A percentile compares a stretch with the other conserved stretches of the same genome.
Evolutionary conservation across 2,329 filamentous ascomycete species (phyloP).

Genomic region (Pleurostoma richardsiae): DNA sequence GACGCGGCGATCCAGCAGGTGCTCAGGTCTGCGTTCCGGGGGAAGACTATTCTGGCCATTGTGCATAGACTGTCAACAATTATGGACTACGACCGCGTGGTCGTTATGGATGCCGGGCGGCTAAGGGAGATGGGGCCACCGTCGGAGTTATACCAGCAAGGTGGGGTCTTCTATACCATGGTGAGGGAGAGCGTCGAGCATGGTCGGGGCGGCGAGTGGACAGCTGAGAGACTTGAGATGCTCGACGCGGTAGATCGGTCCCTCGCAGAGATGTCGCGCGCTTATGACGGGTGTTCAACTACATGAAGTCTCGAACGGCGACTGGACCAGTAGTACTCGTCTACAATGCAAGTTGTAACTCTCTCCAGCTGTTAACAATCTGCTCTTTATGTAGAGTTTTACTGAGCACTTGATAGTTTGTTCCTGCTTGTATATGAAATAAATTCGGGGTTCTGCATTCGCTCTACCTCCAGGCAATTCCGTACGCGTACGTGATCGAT

Average conservation of each 20-base stretch:
- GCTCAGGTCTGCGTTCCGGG: background rate
- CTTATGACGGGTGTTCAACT: no score
- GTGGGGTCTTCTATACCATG: background rate
- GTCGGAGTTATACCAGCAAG: background rate
- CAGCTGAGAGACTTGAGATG: background rate
- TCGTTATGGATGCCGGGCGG: background rate
- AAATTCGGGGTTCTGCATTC: no score
- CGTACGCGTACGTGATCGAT: no score
- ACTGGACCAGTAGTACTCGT: no score
- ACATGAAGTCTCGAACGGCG: no score
- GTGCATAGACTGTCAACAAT: background rate
- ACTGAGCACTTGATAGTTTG: no score
- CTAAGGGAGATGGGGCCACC: background rate
- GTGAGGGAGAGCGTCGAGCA: background rate
- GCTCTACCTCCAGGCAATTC: no score
- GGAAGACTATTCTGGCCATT: background rate
- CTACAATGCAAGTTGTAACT: no score
- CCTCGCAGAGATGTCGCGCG: no score
- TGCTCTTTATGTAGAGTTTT: no score
- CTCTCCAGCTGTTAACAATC: no score
- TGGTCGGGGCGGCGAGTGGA: background rate
- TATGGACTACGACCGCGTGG: conserved; percentile 1
- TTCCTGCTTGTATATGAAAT: no score
- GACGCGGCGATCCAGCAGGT: background rate
- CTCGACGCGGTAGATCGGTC: background rate